Evolutionary conservation across 257 asterid genomes (phyloP), one percentile per base, ranked within the genome.

Genomic region (Solanum rostratum): DNA sequence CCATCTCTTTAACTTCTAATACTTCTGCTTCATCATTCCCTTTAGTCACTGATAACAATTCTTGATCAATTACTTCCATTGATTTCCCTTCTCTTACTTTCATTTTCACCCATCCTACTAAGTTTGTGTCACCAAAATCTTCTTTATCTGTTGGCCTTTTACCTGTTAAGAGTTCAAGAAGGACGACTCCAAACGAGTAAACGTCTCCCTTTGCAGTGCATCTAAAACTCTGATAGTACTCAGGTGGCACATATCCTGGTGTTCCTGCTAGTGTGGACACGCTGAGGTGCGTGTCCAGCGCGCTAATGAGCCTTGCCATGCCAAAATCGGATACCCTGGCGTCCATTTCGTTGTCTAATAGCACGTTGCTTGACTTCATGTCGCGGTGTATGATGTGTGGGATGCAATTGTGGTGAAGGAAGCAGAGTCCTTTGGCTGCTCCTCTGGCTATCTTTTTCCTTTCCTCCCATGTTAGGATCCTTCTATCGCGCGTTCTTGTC

Each of bases 161-260:
- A 20, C 99, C 99, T 0, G 99, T 90, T 24, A 95, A 87, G 22
- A 95, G 93, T 89, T 95, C 99, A 88, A 95, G 62, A 0, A 95
- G 93, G 2, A 94, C 91, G 12, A 95, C 99, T 6, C 99, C 98
- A 10, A 95, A 92, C 3, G 98, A 95, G 83, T 95, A 95, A 7
- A 95, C 99, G 22, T 94, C 99, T 2, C 99, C 99, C 84, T 91
- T 94, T 0, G 99, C 92, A 3, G 99, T 94, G 91, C 99, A 95
- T n/a, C 99, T 88, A 79, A 95, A 95, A 91, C 99, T 95, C 57
- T 95, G 99, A 54, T 95, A 95, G 85, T 95, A 95, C 93, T 94
- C 99, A 0, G 99, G 99, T 1, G 99, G 99, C 13, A 95, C 99
- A 71, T 95, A 95, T 18, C 99, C 99, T 0, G 99, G 98, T 7